These are phyloP conservation scores for Viola odorata DNA, from an alignment of 345 rosid species.

Conservation along the genomic window DNA sequence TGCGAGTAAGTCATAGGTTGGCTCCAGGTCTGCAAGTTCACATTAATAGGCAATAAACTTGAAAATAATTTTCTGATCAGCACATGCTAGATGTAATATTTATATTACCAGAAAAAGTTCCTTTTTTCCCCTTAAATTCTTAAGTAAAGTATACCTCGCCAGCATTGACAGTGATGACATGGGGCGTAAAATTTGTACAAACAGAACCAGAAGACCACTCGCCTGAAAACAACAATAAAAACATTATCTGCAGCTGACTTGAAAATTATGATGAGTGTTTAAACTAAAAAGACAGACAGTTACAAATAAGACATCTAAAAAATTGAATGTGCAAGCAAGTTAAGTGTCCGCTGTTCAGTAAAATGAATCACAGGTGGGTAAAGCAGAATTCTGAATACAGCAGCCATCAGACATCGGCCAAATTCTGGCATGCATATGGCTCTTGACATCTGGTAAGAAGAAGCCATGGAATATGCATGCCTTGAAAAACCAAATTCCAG, in stretches of 20 bases:
- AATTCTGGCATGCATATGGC: neutral
- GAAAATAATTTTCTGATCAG: too few relatives aligned
- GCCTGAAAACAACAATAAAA: constrained; percentile 35
- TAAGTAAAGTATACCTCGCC: constrained; percentile 57
- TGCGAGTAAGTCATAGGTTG: too few relatives aligned
- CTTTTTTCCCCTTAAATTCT: neutral
- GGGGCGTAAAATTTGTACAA: constrained; percentile 74
- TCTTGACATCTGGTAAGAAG: too few relatives aligned
- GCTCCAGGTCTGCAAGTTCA: too few relatives aligned
- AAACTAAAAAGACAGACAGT: too few relatives aligned
- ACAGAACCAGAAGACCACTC: constrained; percentile 43
- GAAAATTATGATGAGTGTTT: too few relatives aligned
- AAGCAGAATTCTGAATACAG: neutral
- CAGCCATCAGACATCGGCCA: neutral
- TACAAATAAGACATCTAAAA: too few relatives aligned
- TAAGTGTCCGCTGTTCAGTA: neutral
- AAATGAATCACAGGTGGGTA: neutral
- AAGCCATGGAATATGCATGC: too few relatives aligned
- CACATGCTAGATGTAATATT: too few relatives aligned
- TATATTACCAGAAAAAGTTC: neutral
- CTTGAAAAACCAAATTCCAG: neutral
- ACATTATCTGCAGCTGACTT: neutral
- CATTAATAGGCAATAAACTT: too few relatives aligned
- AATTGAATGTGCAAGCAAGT: neutral
- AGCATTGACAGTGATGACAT: constrained; percentile 64